phyloP scores from a whole-genome alignment of 2,329 filamentous ascomycete genomes.

The Sporothrix brasiliensis region DNA sequence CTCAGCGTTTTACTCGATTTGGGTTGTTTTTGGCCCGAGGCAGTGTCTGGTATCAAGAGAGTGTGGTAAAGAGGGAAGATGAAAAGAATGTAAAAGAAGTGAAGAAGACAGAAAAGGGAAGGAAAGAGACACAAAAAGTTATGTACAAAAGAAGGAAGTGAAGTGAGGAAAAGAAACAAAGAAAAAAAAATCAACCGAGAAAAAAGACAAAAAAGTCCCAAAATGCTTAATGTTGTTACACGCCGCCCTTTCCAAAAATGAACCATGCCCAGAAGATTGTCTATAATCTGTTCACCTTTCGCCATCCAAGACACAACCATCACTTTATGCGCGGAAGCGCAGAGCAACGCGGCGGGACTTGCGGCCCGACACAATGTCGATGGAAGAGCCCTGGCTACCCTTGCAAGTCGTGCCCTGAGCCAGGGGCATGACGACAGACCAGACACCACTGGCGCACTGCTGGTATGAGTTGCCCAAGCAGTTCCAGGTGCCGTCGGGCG shows the following conservation, averaged over 20 bases:
- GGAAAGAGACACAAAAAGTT: slow-evolving; percentile 8
- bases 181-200: not conserved
- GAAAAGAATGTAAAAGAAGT: not conserved
- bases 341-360: slow-evolving; percentile 38
- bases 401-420: slow-evolving; percentile 53
- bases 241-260: slow-evolving; percentile 6
- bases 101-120: slow-evolving; percentile 12
- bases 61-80: not conserved
- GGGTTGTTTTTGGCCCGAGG: not conserved
- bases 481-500: slow-evolving; percentile 54
- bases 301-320: too few relatives aligned
- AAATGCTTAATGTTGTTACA: slow-evolving; percentile 25
- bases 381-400: slow-evolving; percentile 41
- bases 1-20: slow-evolving; percentile 24
- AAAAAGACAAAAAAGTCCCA: slow-evolving; percentile 9
- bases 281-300: not conserved
- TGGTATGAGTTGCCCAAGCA: slow-evolving; percentile 56
- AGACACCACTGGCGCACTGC: slow-evolving; percentile 54
- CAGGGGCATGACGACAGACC: slow-evolving; percentile 49
- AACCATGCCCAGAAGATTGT: not conserved
- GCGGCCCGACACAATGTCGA: slow-evolving; percentile 38
- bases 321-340: slow-evolving; percentile 20
- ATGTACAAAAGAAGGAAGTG: slow-evolving; percentile 16
- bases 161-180: slow-evolving; percentile 14
- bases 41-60: slow-evolving; percentile 14